phyloP scores from a whole-genome alignment of 495 filamentous ascomycete genomes.

The Platismatia glauca region DNA sequence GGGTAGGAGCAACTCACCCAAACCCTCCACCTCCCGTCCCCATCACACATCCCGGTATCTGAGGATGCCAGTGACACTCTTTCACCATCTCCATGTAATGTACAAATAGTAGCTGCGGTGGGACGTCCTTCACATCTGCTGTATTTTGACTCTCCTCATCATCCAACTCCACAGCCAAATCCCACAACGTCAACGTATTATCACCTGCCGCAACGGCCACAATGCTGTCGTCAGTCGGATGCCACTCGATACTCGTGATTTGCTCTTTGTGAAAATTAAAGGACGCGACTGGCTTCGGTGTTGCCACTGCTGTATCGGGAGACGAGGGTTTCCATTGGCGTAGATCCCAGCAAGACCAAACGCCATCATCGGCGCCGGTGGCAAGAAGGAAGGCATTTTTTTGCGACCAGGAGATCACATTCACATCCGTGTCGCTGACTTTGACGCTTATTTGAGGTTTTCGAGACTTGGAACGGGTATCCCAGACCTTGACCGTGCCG shows the following conservation, averaged over 20 bases:
- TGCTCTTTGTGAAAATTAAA: conserved; percentile 94
- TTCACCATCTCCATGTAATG: conserved; percentile 92
- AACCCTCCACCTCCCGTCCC: conserved; percentile 84
- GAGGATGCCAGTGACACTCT: conserved; percentile 93
- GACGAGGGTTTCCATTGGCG: conserved; percentile 77
- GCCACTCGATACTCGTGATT: conserved; percentile 94
- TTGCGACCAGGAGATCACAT: conserved; percentile 89
- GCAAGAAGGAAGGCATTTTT: conserved; percentile 82
- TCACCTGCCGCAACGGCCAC: conserved; percentile 88
- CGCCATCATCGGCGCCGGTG: conserved; percentile 86
- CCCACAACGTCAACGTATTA: conserved; percentile 91
- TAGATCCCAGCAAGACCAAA: conserved; percentile 94
- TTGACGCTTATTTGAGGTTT: conserved; percentile 77
- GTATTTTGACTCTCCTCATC: conserved; percentile 92
- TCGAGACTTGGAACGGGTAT: conserved; percentile 79
- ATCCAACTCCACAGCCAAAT: conserved; percentile 90
- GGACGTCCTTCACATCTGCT: conserved; percentile 78
- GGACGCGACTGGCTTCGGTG: conserved; percentile 67
- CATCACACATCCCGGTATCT: conserved; percentile 86
- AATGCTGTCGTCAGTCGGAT: conserved; percentile 91
- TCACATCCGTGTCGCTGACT: conserved; percentile 77
- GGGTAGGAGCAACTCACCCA: conserved; percentile 38
- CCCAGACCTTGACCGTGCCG: conserved; percentile 91
- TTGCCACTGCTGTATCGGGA: conserved; percentile 36
- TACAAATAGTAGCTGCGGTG: conserved; percentile 89